Base-by-base conservation (phyloP, 192 early-diverging fungal species). In the Coemansia sp. region DNA sequence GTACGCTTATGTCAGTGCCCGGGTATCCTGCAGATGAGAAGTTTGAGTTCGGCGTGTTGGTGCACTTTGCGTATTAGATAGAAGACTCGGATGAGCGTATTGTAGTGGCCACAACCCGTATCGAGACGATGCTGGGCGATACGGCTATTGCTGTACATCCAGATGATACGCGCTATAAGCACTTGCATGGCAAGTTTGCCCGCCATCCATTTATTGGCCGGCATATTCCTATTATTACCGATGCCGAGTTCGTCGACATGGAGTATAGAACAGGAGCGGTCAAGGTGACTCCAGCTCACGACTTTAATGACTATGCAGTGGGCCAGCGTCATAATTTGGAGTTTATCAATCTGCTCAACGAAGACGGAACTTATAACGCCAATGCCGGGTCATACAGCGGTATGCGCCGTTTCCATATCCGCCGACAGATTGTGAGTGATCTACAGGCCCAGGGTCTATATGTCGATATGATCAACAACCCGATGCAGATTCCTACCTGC, bases 111-210 rank as follows among this genome's bases (percentile, higher is more conserved):
- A 99, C 97, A 10, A 99, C 97, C 9, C 94, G 97, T 90, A 82
- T 96, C 52, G 97, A 99, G 80, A 99, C 97, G 47, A 99, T 99
- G 97, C 82, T 99, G 19, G 97, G 95, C 55, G 97, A 99, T 80
- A 90, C 94, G 6, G 97, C 92, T 13, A 84, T 99, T 73, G 94
- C 92, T 43, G 88, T 99, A 31, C 91, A 99, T 62, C 94, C 97
- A 20, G 64, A 86, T 18, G 97, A 99, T 70, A 71, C 81, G 54
- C 88, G 97, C 46, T 99, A 97, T 82, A 92, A 81, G 83, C 90
- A 96, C 63, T 86, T 97, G 18, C 88, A 92, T 46, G 97, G 97
- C 31, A 97, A 96, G 73, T 92, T 75, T 66, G 94, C 86, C 12
- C 75, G 87, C 31, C 97, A 99, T 73, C 97, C 97, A 38, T 97